Percentiles rank a stretch among this genome's conserved stretches.
Evolutionary conservation across 176 grass and related monocot genomes (phyloP).

Genomic region (Pharus latifolius): DNA sequence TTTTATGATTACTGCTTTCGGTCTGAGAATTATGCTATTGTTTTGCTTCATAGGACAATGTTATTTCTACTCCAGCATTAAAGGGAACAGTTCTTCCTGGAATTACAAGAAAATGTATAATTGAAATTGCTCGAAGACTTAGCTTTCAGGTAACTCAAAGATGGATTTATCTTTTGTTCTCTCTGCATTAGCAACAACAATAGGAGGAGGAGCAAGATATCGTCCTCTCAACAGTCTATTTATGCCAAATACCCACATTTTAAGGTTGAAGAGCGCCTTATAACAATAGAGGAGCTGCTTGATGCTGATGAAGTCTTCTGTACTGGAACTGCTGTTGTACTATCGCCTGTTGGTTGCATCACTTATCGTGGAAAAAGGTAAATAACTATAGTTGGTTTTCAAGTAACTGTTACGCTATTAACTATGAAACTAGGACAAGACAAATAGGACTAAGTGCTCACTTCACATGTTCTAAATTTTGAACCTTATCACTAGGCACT

Average conservation of each 20-base stretch:
- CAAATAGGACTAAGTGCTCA: background rate
- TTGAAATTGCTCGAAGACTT: conserved; percentile 51
- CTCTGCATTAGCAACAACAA: background rate
- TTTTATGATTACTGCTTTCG: background rate
- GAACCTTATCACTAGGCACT: background rate
- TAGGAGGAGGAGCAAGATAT: background rate
- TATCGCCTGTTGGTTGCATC: conserved; percentile 74
- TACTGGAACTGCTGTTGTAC: conserved; percentile 80
- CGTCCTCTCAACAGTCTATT: background rate
- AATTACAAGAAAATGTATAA: conserved; percentile 83
- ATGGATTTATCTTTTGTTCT: background rate
- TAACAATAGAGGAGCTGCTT: conserved; percentile 66
- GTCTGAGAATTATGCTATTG: background rate
- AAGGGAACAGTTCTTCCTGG: conserved; percentile 88
- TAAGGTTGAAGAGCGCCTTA: conserved; percentile 60
- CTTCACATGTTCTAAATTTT: no score
- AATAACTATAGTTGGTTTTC: background rate
- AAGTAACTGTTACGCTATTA: background rate
- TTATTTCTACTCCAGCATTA: conserved; percentile 61
- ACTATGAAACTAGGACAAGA: background rate
- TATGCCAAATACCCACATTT: background rate
- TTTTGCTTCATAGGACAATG: conserved; percentile 43
- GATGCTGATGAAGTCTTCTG: conserved; percentile 89
- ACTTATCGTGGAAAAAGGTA: conserved; percentile 59
- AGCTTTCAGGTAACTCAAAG: conserved; percentile 53